A percentile compares a stretch with the other conserved stretches of the same genome.
phyloP scores from a whole-genome alignment of 805 yeast species.

The Hanseniaspora occidentalis region DNA sequence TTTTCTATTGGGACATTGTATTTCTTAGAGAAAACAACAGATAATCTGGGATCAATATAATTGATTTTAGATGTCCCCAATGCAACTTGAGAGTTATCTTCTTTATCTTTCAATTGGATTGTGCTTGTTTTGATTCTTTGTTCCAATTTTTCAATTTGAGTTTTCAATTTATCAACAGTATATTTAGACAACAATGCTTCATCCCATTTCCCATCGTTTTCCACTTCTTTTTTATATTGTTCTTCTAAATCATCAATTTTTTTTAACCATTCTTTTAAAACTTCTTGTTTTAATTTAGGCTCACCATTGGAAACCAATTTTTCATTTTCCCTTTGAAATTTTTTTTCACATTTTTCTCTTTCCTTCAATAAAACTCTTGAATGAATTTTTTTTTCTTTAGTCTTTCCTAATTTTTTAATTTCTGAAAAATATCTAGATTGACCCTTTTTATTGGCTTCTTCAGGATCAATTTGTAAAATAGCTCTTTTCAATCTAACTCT shows the following conservation, averaged over 20 bases:
- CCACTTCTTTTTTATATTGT: slow-evolving; percentile 44
- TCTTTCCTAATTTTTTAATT: slow-evolving; percentile 51
- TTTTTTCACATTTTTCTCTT: slow-evolving; percentile 47
- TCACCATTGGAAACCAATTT: slow-evolving; percentile 49
- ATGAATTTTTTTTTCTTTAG: slow-evolving; percentile 49
- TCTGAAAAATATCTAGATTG: slow-evolving; percentile 49
- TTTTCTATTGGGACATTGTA: slow-evolving; percentile 85
- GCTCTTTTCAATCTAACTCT: slow-evolving; percentile 61
- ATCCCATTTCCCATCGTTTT: slow-evolving; percentile 30
- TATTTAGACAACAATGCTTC: slow-evolving; percentile 42
- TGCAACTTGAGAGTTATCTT: slow-evolving; percentile 88
- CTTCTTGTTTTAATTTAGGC: slow-evolving; percentile 39
- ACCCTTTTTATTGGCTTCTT: slow-evolving; percentile 31
- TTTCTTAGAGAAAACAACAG: slow-evolving; percentile 80
- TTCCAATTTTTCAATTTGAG: slow-evolving; percentile 61
- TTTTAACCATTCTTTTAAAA: slow-evolving; percentile 43
- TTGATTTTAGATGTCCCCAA: slow-evolving; percentile 88
- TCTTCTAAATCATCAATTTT: slow-evolving; percentile 40
- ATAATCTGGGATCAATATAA: slow-evolving; percentile 87
- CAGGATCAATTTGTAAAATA: slow-evolving; percentile 53
- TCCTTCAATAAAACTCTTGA: slow-evolving; percentile 51
- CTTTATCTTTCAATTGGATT: slow-evolving; percentile 78
- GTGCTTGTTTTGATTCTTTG: slow-evolving; percentile 55
- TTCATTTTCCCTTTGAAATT: slow-evolving; percentile 67
- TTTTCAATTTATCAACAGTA: slow-evolving; percentile 53